These are phyloP conservation scores for Hypoxylon fragiforme DNA, from an alignment of 495 filamentous ascomycete species.

Conservation along the genomic window DNA sequence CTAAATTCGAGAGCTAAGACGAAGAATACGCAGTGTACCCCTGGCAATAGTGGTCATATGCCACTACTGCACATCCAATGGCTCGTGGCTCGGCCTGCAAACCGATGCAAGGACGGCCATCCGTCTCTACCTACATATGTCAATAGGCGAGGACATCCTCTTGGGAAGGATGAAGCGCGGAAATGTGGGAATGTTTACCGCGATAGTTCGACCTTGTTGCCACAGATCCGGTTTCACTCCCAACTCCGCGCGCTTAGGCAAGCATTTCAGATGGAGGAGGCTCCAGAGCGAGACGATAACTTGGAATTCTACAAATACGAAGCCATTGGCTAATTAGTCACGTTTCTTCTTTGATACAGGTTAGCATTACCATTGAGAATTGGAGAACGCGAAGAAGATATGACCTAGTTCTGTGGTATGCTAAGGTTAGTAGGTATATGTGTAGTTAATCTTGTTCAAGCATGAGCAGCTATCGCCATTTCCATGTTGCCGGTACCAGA, in stretches of 20 bases:
- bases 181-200: slow-evolving; percentile 14
- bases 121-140: slow-evolving; percentile 7
- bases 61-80: background rate
- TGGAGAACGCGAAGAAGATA: background rate
- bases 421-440: too few relatives aligned
- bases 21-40: background rate
- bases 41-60: background rate
- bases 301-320: background rate
- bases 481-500: background rate
- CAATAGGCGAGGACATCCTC: background rate
- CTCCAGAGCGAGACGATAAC: background rate
- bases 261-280: slow-evolving; percentile 1
- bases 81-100: background rate
- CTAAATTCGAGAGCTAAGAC: background rate
- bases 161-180: slow-evolving; percentile 2
- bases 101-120: background rate
- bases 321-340: background rate
- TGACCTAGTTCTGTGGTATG: slow-evolving; percentile 3
- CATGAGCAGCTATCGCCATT: background rate
- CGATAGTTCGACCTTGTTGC: slow-evolving; percentile 13
- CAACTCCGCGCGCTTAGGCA: slow-evolving; percentile 20
- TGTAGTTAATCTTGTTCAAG: slow-evolving; percentile 1
- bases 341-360: slow-evolving; percentile 1
- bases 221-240: slow-evolving; percentile 13
- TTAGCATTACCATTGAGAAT: slow-evolving; percentile 3